Evolutionary conservation across 257 asterid genomes (phyloP), one percentile per base, ranked within the genome.

Genomic region (Nicotiana sylvestris): DNA sequence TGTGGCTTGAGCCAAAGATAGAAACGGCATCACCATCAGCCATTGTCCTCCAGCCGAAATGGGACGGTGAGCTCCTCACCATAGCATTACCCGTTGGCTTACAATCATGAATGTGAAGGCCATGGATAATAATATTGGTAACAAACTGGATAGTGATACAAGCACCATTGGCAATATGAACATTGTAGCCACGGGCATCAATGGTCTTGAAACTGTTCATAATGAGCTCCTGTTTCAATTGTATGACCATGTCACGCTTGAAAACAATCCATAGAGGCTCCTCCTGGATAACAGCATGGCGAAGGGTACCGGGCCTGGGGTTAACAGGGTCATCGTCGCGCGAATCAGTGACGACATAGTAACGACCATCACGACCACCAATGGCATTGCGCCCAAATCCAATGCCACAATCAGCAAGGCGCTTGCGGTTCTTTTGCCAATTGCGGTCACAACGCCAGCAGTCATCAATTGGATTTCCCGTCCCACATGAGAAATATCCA

Each of bases 211-310:
- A 94, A 72, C 97, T 93, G 91, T 93, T 95, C 97, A 95, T 86
- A 66, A 95, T 90, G 77, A 95, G 90, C 82, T 95, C 98, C 81
- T 95, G 98, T 89, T 95, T 95, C 89, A 95, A 58, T 4, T 80
- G 86, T 5, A 95, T 95, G 58, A 89, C 98, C 98, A 95, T 95
- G 84, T 95, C 98, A 4, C 98, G 89, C 35, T 92, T 88, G 91
- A 95, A 95, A 81, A 93, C 94, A 53, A 95, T 95, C 98, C 98
- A 95, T 10, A 95, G 92, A 12, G 98, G 98, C 84, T 84, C 70
- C 49, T 91, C 94, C 74, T 95, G 98, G 91, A 95, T 93, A n/a
- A 87, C 98, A 82, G 98, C 98, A 39, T 95, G 97, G 77, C 98
- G 94, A 9, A 95, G 88, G 53, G 98, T 95, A 30, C 98, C 98